Evolutionary conservation across 2,329 filamentous ascomycete species (phyloP).

Genomic region (Purpureocillium lavendulum): DNA sequence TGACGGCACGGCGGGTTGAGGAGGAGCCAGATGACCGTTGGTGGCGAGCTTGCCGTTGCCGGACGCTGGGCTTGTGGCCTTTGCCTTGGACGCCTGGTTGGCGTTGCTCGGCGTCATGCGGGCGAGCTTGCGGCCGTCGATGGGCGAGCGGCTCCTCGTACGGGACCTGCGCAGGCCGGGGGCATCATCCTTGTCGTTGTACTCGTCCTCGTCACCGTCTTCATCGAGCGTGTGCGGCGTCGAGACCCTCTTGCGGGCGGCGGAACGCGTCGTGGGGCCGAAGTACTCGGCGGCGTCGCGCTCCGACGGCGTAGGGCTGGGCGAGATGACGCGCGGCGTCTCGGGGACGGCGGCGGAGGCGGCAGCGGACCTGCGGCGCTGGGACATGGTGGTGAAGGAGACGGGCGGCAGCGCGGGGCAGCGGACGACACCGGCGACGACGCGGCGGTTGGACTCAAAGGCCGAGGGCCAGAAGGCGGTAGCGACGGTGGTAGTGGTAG

Average conservation of each 20-base stretch:
- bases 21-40: constrained; percentile 66
- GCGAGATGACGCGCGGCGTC: constrained; percentile 82
- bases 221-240: constrained; percentile 55
- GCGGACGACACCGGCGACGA: constrained; percentile 48
- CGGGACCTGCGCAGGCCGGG: constrained; percentile 53
- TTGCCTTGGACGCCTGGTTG: constrained; percentile 20
- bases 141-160: constrained; percentile 64
- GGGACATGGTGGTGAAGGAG: constrained; percentile 41
- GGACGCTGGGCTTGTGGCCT: constrained; percentile 15
- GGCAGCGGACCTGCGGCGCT: constrained; percentile 37
- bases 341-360: constrained; percentile 64
- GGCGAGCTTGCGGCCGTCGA: constrained; percentile 40
- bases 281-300: constrained; percentile 40
- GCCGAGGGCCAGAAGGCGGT: constrained; percentile 36
- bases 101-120: constrained; percentile 44
- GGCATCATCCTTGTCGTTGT: constrained; percentile 22
- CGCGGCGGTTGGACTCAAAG: constrained; percentile 37
- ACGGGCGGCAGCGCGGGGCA: constrained; percentile 54
- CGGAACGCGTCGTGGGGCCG: constrained; percentile 70
- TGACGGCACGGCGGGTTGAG: constrained; percentile 44
- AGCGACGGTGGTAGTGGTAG: no score
- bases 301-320: constrained; percentile 58
- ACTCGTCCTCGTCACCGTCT: constrained; percentile 40
- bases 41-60: constrained; percentile 24
- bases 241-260: constrained; percentile 47